Base-by-base conservation (phyloP, 1,139 yeast genomes). In the Suhomyces anneliseae region DNA sequence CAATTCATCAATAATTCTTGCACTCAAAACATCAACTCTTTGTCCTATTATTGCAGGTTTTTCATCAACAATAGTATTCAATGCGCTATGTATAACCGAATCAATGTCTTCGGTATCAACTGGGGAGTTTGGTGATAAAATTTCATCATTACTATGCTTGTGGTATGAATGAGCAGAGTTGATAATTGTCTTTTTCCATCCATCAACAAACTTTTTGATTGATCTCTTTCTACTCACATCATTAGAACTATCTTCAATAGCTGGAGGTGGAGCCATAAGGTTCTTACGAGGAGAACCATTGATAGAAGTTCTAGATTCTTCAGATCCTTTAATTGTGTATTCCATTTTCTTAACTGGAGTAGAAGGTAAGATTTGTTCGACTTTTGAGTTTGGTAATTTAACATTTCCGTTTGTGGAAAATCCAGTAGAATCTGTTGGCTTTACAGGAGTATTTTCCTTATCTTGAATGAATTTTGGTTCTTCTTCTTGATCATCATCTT, bases 1-100 rank as follows among this genome's bases (percentile, higher is more conserved):
- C 52, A 88, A 79, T 61, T 90, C 96, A 55, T 86, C 89, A 37
- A 88, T 78, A 1, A 89, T 85, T 54, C 95, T 72, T 3, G 95
- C 93, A 61, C 95, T 85, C 48, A 90, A 69, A 11, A 87, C 72
- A 65, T 90, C 97, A 45, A 85, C 77, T 53, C 85, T 76, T 3
- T 73, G 73, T 6, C 75, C 74, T 14, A 72, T 63, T 12, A 53
- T 54, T 11, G 50, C 57, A 12, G 51, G 54, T 11, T 52, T 49
- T 24, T 51, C 56, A 32, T 46, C 45, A 9, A 34, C 39, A 12
- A 37, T 36, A 4, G 41, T 44, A 19, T 35, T 45, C 14, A 46
- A 36, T 8, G 52, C 48, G 12, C 45, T 39, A 34, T 46, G 49
- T 7, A 55, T 33, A 19, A 45, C 31, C 8, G 54, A 32, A 27